These are phyloP conservation scores for Mrakia frigida DNA, from an alignment of 768 basidiomycete species.

Conservation along the genomic window DNA sequence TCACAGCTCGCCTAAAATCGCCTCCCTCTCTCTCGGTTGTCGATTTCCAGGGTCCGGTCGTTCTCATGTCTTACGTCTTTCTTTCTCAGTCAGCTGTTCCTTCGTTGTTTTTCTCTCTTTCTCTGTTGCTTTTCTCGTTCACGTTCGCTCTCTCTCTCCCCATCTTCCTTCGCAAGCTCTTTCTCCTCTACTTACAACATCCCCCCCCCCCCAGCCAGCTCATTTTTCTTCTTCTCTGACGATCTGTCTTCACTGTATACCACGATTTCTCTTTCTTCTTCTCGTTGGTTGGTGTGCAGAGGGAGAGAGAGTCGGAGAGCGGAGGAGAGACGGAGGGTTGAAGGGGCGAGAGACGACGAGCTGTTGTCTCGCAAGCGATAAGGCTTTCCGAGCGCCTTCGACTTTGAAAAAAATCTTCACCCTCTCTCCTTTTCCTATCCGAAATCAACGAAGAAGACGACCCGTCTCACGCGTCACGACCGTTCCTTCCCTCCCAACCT, in stretches of 20 bases:
- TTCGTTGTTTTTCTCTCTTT: background rate
- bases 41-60: background rate
- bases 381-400: too few species aligned
- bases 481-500: background rate
- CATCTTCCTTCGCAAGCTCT: background rate
- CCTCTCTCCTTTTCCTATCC: background rate
- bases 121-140: background rate
- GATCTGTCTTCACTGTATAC: background rate
- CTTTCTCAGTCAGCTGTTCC: background rate
- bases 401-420: too few species aligned
- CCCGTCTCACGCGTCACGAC: background rate
- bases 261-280: background rate
- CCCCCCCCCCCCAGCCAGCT: too few species aligned
- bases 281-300: too few species aligned
- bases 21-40: background rate
- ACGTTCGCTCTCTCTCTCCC: background rate
- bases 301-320: background rate
- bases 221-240: background rate
- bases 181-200: too few species aligned
- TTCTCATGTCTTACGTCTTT: background rate
- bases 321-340: too few species aligned
- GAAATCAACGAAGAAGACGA: background rate
- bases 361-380: too few species aligned
- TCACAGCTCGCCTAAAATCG: constrained; percentile 5
- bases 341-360: too few species aligned